These are phyloP conservation scores for Mycoemilia scoparia DNA, from an alignment of 192 early-diverging fungal genomes.

Conservation along the genomic window DNA sequence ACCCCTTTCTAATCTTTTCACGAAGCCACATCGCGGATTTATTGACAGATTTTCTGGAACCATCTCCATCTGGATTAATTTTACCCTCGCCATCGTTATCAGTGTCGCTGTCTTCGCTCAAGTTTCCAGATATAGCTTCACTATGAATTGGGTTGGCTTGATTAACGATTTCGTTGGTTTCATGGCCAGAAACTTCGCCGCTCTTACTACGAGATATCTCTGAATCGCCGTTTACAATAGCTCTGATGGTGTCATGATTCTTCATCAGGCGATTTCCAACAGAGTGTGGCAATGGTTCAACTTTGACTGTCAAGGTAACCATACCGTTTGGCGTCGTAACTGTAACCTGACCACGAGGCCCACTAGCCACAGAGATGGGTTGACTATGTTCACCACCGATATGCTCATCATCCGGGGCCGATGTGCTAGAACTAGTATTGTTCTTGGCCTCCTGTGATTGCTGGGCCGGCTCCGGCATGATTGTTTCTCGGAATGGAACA, in stretches of 20 bases:
- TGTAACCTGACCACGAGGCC: constrained; percentile 18
- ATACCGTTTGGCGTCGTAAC: constrained; percentile 24
- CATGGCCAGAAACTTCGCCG: too few relatives aligned
- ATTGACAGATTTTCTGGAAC: too few relatives aligned
- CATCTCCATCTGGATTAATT: too few relatives aligned
- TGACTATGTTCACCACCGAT: too few relatives aligned
- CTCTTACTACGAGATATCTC: constrained; percentile 13
- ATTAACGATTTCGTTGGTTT: constrained; percentile 10
- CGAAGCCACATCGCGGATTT: too few relatives aligned
- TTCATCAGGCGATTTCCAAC: constrained; percentile 14
- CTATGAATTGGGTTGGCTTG: constrained; percentile 1
- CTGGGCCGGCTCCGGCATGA: constrained; percentile 34
- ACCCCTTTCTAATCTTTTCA: too few relatives aligned
- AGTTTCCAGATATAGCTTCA: constrained; percentile 1
- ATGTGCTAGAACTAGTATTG: too few relatives aligned
- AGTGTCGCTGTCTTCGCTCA: background rate
- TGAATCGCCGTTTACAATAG: constrained; percentile 10
- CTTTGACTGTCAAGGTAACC: constrained; percentile 15
- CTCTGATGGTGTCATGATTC: constrained; percentile 20
- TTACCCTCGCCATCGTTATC: constrained; percentile 6
- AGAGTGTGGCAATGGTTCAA: constrained; percentile 23
- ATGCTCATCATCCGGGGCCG: too few relatives aligned
- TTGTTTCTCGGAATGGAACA: constrained; percentile 92
- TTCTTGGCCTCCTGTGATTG: too few relatives aligned
- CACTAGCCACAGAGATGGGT: constrained; percentile 6